Base-by-base conservation (phyloP, 176 grass and related monocot species). In the Pharus latifolius region DNA sequence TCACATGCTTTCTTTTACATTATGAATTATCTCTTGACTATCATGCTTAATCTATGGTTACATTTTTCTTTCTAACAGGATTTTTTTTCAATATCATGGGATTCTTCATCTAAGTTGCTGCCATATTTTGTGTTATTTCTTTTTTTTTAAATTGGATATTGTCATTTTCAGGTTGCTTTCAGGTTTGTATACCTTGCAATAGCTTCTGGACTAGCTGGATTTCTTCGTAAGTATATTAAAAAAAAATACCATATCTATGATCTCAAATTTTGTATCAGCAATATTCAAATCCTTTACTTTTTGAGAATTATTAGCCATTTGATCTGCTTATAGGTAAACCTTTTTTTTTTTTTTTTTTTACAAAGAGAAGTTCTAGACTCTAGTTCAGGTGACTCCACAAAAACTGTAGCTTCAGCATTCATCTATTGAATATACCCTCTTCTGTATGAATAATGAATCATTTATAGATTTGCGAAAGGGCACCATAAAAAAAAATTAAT, bases 221-320 rank as follows among this genome's bases (percentile, higher is more conserved):
- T 92, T 73, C 78, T 92, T 43, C 82, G 90, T 92, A 79, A 92
- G 90, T 88, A 16, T 11, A n/a, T n/a, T n/a, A n/a, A n/a, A n/a
- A n/a, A 33, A 23, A 14, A 48, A 2, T 14, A 60, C 9, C 37
- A 56, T 31, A 67, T 55, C 1, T 48, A 38, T 65, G 24, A 10
- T 54, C n/a, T n/a, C n/a, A 40, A 10, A 61, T 7, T 77, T 37
- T 66, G 3, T 1, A 44, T 31, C 4, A 35, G 31, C 16, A 11
- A 49, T 34, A 49, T 68, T 43, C 7, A 27, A 34, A 44, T 51
- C 7, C 49, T 49, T 15, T 31, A 38, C 18, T 24, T 50, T 26
- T 24, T 28, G 12, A 59, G 5, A 38, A 8, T 4, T 1, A 40
- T 53, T 53, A 60, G 30, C 13, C 6, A 24, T 54, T 54, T 70